Percentiles rank a stretch among this genome's conserved stretches.
Evolutionary conservation across 495 filamentous ascomycete species (phyloP).

Genomic region (Parachaetomium inaequale): DNA sequence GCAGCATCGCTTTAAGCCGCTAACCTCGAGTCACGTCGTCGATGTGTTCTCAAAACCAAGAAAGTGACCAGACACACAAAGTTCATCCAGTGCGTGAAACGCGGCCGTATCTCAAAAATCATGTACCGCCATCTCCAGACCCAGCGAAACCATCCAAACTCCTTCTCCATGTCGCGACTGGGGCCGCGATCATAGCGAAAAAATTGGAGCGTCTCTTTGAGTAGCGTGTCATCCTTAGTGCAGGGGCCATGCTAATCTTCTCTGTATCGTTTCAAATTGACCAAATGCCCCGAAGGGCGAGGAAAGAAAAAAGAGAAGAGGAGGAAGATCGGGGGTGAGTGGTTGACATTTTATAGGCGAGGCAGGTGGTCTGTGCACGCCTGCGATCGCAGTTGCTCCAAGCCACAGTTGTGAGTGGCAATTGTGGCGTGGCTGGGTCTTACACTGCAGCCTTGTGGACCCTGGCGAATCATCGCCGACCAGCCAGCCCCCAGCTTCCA

Average conservation of each 20-base stretch:
- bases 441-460: not conserved
- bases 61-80: too few relatives aligned
- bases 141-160: not conserved
- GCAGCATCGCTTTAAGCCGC: too few relatives aligned
- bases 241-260: conserved; percentile 99
- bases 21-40: too few relatives aligned
- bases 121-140: too few relatives aligned
- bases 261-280: conserved; percentile 54
- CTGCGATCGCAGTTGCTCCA: conserved; percentile 2
- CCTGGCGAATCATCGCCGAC: not conserved
- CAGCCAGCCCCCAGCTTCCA: not conserved
- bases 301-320: conserved; percentile 28
- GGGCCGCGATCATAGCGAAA: conserved; percentile 46
- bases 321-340: conserved; percentile 13
- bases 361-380: conserved; percentile 26
- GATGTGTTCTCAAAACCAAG: too few relatives aligned
- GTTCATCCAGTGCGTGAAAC: too few relatives aligned
- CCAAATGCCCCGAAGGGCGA: conserved; percentile 36
- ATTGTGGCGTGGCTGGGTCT: not conserved
- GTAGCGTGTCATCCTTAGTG: conserved; percentile 99
- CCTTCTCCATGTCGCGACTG: conserved; percentile 30
- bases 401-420: not conserved
- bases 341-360: conserved; percentile 15
- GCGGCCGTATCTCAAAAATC: too few relatives aligned
- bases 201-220: conserved; percentile 93